Evolutionary conservation across 768 basidiomycete species (phyloP).

Genomic region (Trametes gibbosa): DNA sequence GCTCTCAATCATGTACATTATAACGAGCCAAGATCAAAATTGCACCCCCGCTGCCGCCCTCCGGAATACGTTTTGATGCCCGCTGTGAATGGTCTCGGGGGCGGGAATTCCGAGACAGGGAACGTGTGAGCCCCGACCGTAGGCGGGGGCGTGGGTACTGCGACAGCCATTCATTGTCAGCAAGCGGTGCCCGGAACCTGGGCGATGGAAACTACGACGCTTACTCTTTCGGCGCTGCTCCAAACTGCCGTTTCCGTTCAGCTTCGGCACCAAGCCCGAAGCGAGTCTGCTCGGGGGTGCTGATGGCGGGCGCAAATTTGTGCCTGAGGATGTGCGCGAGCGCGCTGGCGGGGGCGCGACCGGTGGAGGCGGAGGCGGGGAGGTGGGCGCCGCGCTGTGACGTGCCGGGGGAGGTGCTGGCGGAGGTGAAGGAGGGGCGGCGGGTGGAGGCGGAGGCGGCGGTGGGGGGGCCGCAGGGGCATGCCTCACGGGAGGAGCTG

Average conservation of each 20-base stretch:
- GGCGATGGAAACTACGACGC: slow-evolving; percentile 3
- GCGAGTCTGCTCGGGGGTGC: slow-evolving; percentile 20
- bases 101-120: slow-evolving; percentile 75
- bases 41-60: slow-evolving; percentile 66
- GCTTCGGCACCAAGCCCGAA: slow-evolving; percentile 12
- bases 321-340: slow-evolving; percentile 9
- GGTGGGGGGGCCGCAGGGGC: slow-evolving; percentile 29
- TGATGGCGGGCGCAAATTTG: slow-evolving; percentile 10
- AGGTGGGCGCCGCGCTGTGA: slow-evolving; percentile 6
- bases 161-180: slow-evolving; percentile 4
- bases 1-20: slow-evolving; percentile 19
- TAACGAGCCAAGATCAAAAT: slow-evolving; percentile 54
- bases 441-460: slow-evolving; percentile 15
- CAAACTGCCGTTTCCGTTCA: slow-evolving; percentile 22
- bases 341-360: slow-evolving; percentile 22
- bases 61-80: slow-evolving; percentile 56
- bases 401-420: slow-evolving; percentile 18
- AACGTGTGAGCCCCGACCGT: slow-evolving; percentile 69
- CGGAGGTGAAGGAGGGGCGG: slow-evolving; percentile 19
- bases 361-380: slow-evolving; percentile 19
- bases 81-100: slow-evolving; percentile 61
- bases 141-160: slow-evolving; percentile 59
- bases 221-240: slow-evolving; percentile 27
- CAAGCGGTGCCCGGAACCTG: slow-evolving; percentile 3
- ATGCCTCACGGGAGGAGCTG: slow-evolving; percentile 31